Conservation (phyloP, 1,284 basidiomycete genomes). For the Cutaneotrichosporon cyanovorans region DNA sequence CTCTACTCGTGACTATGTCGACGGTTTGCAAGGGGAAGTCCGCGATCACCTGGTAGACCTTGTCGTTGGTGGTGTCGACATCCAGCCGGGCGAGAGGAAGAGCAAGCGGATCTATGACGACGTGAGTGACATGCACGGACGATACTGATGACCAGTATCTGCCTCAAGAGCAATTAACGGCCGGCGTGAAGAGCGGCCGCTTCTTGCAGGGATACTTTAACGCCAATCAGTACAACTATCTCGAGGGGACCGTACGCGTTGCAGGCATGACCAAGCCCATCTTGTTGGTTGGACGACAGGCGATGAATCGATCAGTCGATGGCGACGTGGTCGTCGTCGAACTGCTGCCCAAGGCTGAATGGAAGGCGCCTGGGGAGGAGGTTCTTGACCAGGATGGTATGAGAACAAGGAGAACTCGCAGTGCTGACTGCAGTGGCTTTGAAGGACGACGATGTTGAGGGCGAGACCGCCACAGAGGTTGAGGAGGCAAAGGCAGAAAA, state of each 20-base stretch:
- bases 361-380: slow-evolving; percentile 87
- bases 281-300: slow-evolving; percentile 76
- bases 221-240: slow-evolving; percentile 90
- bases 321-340: slow-evolving; percentile 91
- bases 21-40: slow-evolving; percentile 55
- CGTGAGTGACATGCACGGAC: slow-evolving; percentile 48
- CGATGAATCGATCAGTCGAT: slow-evolving; percentile 92
- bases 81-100: slow-evolving; percentile 40
- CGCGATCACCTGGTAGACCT: slow-evolving; percentile 64
- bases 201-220: slow-evolving; percentile 91
- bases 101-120: slow-evolving; percentile 67
- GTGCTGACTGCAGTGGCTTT: slow-evolving; percentile 56
- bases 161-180: slow-evolving; percentile 61
- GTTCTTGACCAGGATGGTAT: slow-evolving; percentile 85
- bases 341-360: slow-evolving; percentile 77
- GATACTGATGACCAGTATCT: slow-evolving; percentile 60
- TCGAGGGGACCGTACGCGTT: slow-evolving; percentile 80
- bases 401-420: slow-evolving; percentile 20
- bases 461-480: slow-evolving; percentile 61
- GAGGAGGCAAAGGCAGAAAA: slow-evolving; percentile 28
- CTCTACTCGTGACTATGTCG: slow-evolving; percentile 70
- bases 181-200: slow-evolving; percentile 77
- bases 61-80: slow-evolving; percentile 57
- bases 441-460: slow-evolving; percentile 86
- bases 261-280: slow-evolving; percentile 69